These are phyloP conservation scores for Rubus idaeus DNA, from an alignment of 306 rosid genomes.

Conservation along the genomic window DNA sequence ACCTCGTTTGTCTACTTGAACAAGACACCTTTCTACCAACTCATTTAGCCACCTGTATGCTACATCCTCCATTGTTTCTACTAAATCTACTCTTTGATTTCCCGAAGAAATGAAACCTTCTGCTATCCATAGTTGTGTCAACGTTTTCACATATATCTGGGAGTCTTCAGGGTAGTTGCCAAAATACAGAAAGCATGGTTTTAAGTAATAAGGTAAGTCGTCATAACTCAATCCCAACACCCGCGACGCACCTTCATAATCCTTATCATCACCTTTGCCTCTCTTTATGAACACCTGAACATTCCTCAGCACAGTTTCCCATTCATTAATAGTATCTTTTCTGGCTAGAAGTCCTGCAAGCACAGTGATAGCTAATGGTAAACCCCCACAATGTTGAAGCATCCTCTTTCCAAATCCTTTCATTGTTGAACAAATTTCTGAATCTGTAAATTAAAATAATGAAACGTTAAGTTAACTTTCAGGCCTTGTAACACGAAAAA, in stretches of 20 bases:
- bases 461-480: no score
- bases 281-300: conserved; percentile 24
- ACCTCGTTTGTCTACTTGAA: conserved; percentile 46
- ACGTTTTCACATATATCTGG: conserved; percentile 32
- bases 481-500: no score
- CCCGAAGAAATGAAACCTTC: conserved; percentile 35
- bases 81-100: not conserved
- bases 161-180: conserved; percentile 50
- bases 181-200: conserved; percentile 51
- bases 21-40: conserved; percentile 46
- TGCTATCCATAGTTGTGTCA: conserved; percentile 46
- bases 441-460: no score
- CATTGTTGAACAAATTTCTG: not conserved
- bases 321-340: not conserved
- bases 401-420: not conserved
- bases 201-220: conserved; percentile 44
- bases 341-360: conserved; percentile 1
- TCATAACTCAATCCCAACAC: conserved; percentile 48
- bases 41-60: conserved; percentile 37
- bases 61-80: conserved; percentile 33
- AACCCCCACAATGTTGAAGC: not conserved
- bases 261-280: conserved; percentile 30
- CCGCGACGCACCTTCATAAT: conserved; percentile 10
- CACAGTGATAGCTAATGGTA: conserved; percentile 1
- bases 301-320: conserved; percentile 33